These are phyloP conservation scores for Capsella rubella DNA, from an alignment of 441 rosid genomes.

Conservation along the genomic window DNA sequence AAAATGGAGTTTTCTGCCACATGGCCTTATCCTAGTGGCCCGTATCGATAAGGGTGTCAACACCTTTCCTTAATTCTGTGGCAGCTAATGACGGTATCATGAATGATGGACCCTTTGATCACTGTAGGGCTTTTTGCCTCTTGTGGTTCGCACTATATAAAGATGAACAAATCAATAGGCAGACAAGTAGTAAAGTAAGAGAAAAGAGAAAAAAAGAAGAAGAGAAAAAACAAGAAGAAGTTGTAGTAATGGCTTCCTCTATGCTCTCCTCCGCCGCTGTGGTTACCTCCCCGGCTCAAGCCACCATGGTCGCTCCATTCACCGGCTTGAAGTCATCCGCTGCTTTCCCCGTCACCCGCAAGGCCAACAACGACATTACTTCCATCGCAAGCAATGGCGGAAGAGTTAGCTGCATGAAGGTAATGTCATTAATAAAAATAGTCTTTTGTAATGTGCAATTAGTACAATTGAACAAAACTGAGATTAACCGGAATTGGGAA, in stretches of 20 bases:
- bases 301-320: constrained; percentile 70
- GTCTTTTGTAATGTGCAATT: neutral
- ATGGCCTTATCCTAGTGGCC: constrained; percentile 30
- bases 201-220: constrained; percentile 15
- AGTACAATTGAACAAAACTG: neutral
- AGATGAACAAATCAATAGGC: constrained; percentile 19
- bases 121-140: constrained; percentile 18
- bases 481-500: neutral
- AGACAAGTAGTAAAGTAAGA: constrained; percentile 1
- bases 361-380: constrained; percentile 60
- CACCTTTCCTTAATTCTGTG: constrained; percentile 42
- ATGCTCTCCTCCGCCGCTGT: constrained; percentile 57
- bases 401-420: constrained; percentile 77
- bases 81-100: constrained; percentile 34
- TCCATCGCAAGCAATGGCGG: constrained; percentile 68
- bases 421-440: constrained; percentile 9
- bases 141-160: constrained; percentile 25
- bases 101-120: constrained; percentile 19
- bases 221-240: neutral
- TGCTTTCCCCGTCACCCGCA: constrained; percentile 59
- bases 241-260: constrained; percentile 58
- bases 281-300: constrained; percentile 53
- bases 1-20: constrained; percentile 27
- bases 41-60: constrained; percentile 39
- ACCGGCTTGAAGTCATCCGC: constrained; percentile 66